Base-by-base conservation (phyloP, 2,329 filamentous ascomycete species). In the Cordyceps cateniannulata region DNA sequence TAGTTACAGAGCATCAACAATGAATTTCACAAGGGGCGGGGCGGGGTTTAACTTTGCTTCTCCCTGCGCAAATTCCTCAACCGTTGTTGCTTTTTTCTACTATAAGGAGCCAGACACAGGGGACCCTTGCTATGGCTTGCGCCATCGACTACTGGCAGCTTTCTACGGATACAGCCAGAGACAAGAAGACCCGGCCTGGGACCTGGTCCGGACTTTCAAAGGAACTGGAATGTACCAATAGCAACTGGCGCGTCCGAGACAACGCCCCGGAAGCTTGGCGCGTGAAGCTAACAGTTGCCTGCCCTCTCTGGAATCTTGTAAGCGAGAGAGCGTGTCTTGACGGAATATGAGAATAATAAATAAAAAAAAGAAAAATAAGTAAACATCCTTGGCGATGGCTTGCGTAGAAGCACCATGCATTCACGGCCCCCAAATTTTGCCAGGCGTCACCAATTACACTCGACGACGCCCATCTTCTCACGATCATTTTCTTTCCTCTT, bases 321-420 rank as follows among this genome's bases (percentile, higher is more conserved):
- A 58, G 45, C 45, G 47, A 59, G 24, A 52, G 42, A 50, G 35
- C 55, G 55, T 59, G 55, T 59, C 45, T 59, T 50, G 54, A 25
- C 27, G 5, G 22, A 51, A 57, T 32, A 29, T n/a, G 10, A 35
- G 5, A 35, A 53, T 52, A 44, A 44, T 14, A 35, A 27, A 40
- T 18, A 29, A 54, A 22, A 44, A 59, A 32, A 25, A 47, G 27
- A 27, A 48, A 35, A 35, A 47, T 25, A 35, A 48, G 42, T 10
- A 48, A 48, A 48, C 12, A 24, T 24, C 22, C 18, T 42, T 25
- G 48, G 29, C n/a, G 32, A 59, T 24, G 54, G 25, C 38, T 10
- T 48, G 56, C 32, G 38, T 49, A 40, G 29, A 29, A 5, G 27
- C 32, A 35, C 32, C 32, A 35, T 12, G 27, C 44, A 48, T 25